Evolutionary conservation across 208 protist genomes (phyloP).

Genomic region (Wallacemonas sp.): DNA sequence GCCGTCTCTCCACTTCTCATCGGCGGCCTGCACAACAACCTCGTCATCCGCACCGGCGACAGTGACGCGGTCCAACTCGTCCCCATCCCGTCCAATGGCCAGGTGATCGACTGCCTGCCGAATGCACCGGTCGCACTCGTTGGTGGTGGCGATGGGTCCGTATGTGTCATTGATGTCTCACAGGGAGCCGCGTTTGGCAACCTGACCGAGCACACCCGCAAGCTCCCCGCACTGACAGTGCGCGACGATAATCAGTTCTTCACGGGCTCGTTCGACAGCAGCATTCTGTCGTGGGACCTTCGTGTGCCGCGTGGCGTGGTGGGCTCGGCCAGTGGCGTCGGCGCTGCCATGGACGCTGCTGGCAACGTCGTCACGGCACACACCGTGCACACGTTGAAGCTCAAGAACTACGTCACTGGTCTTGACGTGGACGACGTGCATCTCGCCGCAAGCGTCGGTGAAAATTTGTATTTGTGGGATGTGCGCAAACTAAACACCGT

Average conservation of each 20-base stretch:
- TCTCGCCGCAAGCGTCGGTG: conserved; percentile 71
- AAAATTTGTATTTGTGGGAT: conserved; percentile 86
- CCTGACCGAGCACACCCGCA: conserved; percentile 60
- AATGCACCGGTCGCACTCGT: conserved; percentile 40
- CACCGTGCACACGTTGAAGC: conserved; percentile 68
- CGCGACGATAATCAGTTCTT: conserved; percentile 76
- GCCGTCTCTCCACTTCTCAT: conserved; percentile 52
- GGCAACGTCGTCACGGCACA: conserved; percentile 21
- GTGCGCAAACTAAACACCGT: conserved; percentile 70
- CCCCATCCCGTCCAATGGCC: conserved; percentile 55
- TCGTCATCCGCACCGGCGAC: conserved; percentile 49
- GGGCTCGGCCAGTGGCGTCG: conserved; percentile 18
- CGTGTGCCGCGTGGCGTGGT: conserved; percentile 43
- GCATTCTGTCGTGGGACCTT: conserved; percentile 80
- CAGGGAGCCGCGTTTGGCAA: conserved; percentile 19
- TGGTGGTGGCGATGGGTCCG: conserved; percentile 74
- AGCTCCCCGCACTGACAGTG: conserved; percentile 75
- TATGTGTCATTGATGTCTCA: conserved; percentile 56
- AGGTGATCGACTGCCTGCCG: conserved; percentile 68
- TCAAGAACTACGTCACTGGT: conserved; percentile 83
- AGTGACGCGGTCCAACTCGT: conserved; percentile 38
- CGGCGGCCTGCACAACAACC: conserved; percentile 65
- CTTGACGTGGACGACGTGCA: conserved; percentile 74
- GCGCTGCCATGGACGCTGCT: conserved; percentile 10
- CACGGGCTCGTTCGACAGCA: conserved; percentile 78